phyloP scores from a whole-genome alignment of 2,329 filamentous ascomycete species.

The Ceratocystis variospora region DNA sequence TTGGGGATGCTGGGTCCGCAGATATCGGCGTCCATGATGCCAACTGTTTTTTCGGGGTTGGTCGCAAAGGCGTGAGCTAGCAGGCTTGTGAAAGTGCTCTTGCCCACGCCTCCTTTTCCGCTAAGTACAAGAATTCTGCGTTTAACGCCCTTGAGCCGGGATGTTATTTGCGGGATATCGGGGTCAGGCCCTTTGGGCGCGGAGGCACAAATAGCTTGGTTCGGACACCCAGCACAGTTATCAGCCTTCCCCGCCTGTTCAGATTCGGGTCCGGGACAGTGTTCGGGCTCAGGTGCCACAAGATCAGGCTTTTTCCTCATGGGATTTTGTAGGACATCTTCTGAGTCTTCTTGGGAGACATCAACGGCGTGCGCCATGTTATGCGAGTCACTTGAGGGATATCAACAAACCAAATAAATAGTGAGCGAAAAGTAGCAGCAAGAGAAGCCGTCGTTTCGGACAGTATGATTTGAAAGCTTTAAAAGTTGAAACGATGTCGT shows the following conservation, averaged over 20 bases:
- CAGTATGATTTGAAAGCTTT: no score
- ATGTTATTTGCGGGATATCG: slow-evolving; percentile 77
- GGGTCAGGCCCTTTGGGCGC: slow-evolving; percentile 92
- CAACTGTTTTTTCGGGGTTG: slow-evolving; percentile 65
- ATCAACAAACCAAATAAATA: background rate
- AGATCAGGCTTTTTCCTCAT: slow-evolving; percentile 62
- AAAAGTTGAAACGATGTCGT: no score
- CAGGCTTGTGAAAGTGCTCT: slow-evolving; percentile 83
- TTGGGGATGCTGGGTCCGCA: slow-evolving; percentile 93
- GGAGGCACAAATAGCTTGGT: slow-evolving; percentile 87
- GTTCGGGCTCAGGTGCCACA: slow-evolving; percentile 88
- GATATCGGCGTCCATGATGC: slow-evolving; percentile 97
- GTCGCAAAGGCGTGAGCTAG: slow-evolving; percentile 79
- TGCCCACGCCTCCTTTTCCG: slow-evolving; percentile 93
- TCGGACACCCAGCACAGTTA: slow-evolving; percentile 87
- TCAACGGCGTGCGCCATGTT: slow-evolving; percentile 72
- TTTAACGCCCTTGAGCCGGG: slow-evolving; percentile 63
- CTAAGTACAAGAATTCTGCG: slow-evolving; percentile 90
- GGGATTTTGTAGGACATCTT: slow-evolving; percentile 61
- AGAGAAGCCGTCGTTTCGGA: background rate
- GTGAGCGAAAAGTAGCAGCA: background rate
- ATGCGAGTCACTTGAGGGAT: background rate
- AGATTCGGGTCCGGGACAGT: slow-evolving; percentile 84
- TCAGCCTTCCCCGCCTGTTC: slow-evolving; percentile 56
- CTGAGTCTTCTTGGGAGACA: slow-evolving; percentile 39